Evolutionary conservation across 192 early-diverging fungal species (phyloP), one percentile per base, ranked within the genome.

Genomic region (Coemansia asiatica): DNA sequence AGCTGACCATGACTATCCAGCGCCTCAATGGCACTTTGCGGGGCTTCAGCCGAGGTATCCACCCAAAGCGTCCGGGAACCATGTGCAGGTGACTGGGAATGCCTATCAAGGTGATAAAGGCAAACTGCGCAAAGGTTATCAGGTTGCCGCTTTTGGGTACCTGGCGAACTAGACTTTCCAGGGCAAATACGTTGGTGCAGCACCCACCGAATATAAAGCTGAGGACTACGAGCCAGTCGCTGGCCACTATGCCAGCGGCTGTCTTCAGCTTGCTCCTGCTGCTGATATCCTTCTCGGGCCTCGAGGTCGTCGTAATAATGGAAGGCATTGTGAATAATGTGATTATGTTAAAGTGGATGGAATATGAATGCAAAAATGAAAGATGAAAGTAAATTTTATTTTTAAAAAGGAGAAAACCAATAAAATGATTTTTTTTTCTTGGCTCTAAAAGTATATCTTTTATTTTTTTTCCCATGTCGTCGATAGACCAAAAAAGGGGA

Each of bases 181-280:
- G 78, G 1, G 91, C 87, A 84, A 89, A 92, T 18, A 93, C 91
- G 58, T 94, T 94, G 40, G 89, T 88, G 65, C 94, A 95, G 70
- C 92, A 94, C 1, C 94, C 94, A 18, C 90, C 90, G 81, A 95
- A 95, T 71, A 95, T 90, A 51, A 91, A 82, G 15, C 82, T 75
- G 6, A 84, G 63, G 33, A 92, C 90, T n/a, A 87, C 27, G 26
- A 86, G 22, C 79, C 85, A 89, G 64, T 87, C 86, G 57, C 63
- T 60, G 27, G 65, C 49, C 28, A 69, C 22, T 29, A 67, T 59
- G 6, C 58, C 23, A 27, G 63, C 69, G 16, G 69, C 63, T 54
- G 69, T 56, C n/a, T 7, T 23, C 6, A 50, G 48, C 48, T 50
- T 50, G 18, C 5, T 19, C 48, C 16, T n/a, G 23, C 48, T 23